Evolutionary conservation across 2,329 filamentous ascomycete species (phyloP), one percentile per base, ranked within the genome.

Genomic region (Sporothrix humicola): DNA sequence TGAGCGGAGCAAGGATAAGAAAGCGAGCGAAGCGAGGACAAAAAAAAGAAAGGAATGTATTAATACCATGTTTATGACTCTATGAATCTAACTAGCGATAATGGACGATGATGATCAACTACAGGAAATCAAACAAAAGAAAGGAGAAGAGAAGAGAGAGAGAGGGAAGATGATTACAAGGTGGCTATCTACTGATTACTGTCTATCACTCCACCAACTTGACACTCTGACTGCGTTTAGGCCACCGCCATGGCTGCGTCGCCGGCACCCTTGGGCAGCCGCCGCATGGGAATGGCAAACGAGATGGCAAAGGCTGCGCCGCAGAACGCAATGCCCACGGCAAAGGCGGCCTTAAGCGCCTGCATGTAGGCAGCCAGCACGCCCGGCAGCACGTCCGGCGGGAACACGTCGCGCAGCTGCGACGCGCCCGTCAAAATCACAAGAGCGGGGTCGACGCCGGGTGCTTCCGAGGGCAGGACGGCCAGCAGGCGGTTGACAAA

Each of bases 311-410:
- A 42, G n/a, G 66, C 66, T 8, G 15, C 31, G 23, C 66, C 66
- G 12, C 66, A 69, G 3, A 69, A 69, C 5, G 17, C 66, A 56
- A 69, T 69, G 23, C 17, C 66, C 1, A 69, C 66, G 10, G 73
- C 77, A 13, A 76, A 73, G 3, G 78, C 78, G 0, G 80, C 79
- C 59, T 80, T 77, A 9, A 74, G n/a, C 0, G 71, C 86, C 73
- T 85, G 80, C 70, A 85, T 90, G 80, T 92, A 92, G 0, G 87
- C 87, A 0, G 77, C 71, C 8, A 90, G 80, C 26, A 91, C 87
- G 0, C 82, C 83, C 0, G 80, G 76, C 0, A 90, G 79, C 74
- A 82, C 83, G 44, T 85, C 77, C 0, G 79, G 73, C 0, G 83
- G 77, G 69, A 91, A 86, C 2, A 81, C 80, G 4, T 71, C 59